Percentiles rank a stretch among this genome's conserved stretches.
Evolutionary conservation across 495 filamentous ascomycete genomes (phyloP).

Genomic region (Tuber umbilicatum): DNA sequence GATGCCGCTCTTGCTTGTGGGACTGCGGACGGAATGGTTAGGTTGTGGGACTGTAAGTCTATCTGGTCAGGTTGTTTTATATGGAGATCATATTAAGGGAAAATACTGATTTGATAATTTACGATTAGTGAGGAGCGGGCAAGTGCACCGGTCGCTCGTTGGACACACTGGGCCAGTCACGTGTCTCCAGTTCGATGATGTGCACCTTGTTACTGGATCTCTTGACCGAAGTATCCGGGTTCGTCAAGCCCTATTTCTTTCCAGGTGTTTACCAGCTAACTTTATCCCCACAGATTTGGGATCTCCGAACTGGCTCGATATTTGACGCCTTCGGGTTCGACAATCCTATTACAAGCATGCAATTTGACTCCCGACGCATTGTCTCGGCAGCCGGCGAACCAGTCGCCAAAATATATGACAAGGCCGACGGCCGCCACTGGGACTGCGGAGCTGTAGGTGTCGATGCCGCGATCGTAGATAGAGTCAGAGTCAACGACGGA

Average conservation of each 20-base stretch:
- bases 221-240: conserved; percentile 89
- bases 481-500: conserved; percentile 84
- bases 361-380: conserved; percentile 89
- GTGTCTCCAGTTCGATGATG: conserved; percentile 91
- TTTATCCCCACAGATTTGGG: conserved; percentile 72
- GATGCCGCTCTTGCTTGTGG: conserved; percentile 96
- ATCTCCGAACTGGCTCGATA: conserved; percentile 92
- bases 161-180: conserved; percentile 96
- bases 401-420: conserved; percentile 96
- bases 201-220: conserved; percentile 91
- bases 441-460: conserved; percentile 75
- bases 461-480: conserved; percentile 65
- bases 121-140: conserved; percentile 65
- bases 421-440: conserved; percentile 91
- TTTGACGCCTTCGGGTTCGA: conserved; percentile 96
- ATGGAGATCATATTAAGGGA: neutral
- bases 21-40: conserved; percentile 95
- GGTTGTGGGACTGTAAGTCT: conserved; percentile 72
- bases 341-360: conserved; percentile 89
- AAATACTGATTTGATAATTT: conserved; percentile 10
- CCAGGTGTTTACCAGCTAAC: conserved; percentile 20
- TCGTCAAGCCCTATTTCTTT: conserved; percentile 45
- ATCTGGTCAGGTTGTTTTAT: neutral
- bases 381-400: conserved; percentile 83
- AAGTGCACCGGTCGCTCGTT: conserved; percentile 91